Conservation (phyloP, 371 early-diverging fungal genomes). For the Mortierella sp. region DNA sequence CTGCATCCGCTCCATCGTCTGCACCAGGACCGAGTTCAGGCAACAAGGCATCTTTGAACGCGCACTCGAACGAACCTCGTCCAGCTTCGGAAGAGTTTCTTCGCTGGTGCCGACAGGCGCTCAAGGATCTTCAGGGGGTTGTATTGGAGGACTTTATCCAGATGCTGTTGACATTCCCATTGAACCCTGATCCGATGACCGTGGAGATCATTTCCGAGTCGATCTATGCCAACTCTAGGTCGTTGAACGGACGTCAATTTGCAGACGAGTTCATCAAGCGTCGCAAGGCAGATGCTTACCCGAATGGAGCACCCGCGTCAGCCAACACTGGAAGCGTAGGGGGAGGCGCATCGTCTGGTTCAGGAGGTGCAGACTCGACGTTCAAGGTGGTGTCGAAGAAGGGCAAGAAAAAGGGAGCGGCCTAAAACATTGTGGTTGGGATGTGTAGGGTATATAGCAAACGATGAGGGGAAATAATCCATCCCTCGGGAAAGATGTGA, state of each 20-base stretch:
- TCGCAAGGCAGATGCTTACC: constrained; percentile 78
- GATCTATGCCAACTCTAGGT: constrained; percentile 77
- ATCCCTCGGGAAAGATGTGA: no score
- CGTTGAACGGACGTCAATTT: constrained; percentile 82
- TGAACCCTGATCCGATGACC: constrained; percentile 71
- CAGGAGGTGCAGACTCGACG: constrained; percentile 36
- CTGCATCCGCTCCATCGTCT: not conserved
- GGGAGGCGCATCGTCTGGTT: constrained; percentile 8
- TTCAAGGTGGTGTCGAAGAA: constrained; percentile 71
- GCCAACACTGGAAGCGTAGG: constrained; percentile 9
- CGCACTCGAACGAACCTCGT: constrained; percentile 54
- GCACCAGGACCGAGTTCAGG: no score
- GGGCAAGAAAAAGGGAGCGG: constrained; percentile 59
- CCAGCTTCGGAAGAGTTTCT: constrained; percentile 79
- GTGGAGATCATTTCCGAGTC: constrained; percentile 85
- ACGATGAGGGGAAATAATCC: no score
- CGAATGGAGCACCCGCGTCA: constrained; percentile 54
- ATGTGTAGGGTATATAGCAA: no score
- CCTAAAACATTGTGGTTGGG: no score
- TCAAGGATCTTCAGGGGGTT: constrained; percentile 77
- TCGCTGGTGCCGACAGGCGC: constrained; percentile 77
- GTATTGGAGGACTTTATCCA: constrained; percentile 77
- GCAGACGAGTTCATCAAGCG: constrained; percentile 84
- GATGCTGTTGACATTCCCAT: constrained; percentile 82
- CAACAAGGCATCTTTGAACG: no score